Evolutionary conservation across 306 rosid genomes (phyloP), one percentile per base, ranked within the genome.

Genomic region (Acacia crassicarpa): DNA sequence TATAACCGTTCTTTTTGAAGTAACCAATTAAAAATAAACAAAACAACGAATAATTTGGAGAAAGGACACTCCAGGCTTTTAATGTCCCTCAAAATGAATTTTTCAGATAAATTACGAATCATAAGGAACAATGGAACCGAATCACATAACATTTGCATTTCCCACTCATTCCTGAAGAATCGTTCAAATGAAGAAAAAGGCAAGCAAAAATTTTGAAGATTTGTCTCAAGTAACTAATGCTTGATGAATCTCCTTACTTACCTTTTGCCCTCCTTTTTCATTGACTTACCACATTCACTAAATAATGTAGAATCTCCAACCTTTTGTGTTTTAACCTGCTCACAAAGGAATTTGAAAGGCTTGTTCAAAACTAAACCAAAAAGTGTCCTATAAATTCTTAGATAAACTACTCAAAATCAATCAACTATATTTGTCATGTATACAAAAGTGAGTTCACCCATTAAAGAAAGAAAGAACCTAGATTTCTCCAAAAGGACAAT

Each of bases 281-380:
- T 89, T 8, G 88, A 75, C 87, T 87, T 92, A 58, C 90, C 94
- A 81, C 97, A 95, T 75, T 89, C 97, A 51, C 98, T 91, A 63
- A 93, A 92, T 88, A 95, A 84, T 6, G 90, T 69, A 81, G 85
- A 88, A 67, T 77, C 78, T 79, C 93, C 91, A 43, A 62, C 89
- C 78, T 86, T 92, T 65, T 81, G 89, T 25, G 83, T 75, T 81
- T 91, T 86, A 80, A 83, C 91, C 98, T 92, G 91, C 74, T 87
- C 17, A 48, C 75, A 77, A 54, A 68, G 78, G 51, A 84, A 14
- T 48, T 58, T 16, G 5, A 66, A 62, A 71, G 35, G 40, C 40
- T 66, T 80, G 33, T 68, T 71, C 56, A 33, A 49, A 45, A 72
- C 72, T 69, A 78, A 78, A 81, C 78, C 73, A 68, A 8, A 16